Conservation (phyloP, 345 rosid genomes). For the Bretschneidera sinensis region DNA sequence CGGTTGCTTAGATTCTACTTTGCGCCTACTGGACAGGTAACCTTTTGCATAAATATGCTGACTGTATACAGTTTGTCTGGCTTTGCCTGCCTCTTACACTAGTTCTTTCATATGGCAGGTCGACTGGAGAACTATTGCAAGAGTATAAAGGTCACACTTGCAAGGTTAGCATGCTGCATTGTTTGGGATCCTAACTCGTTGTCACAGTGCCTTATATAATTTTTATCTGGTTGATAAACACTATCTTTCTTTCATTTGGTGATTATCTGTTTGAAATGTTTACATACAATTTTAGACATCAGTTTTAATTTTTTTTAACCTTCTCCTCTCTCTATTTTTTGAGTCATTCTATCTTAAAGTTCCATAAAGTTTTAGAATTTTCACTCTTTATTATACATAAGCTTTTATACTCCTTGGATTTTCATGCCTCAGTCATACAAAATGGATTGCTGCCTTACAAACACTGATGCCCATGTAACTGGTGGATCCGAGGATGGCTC, state of each 20-base stretch:
- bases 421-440: slow-evolving; percentile 65
- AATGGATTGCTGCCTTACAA: slow-evolving; percentile 89
- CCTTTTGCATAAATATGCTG: background rate
- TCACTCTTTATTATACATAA: background rate
- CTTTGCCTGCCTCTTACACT: slow-evolving; percentile 2
- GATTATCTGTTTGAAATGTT: background rate
- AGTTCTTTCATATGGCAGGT: slow-evolving; percentile 36
- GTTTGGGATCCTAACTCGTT: too few species aligned
- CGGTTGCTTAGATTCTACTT: slow-evolving; percentile 81
- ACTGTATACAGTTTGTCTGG: background rate
- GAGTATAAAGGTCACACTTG: slow-evolving; percentile 90
- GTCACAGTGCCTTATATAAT: too few species aligned
- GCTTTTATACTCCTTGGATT: slow-evolving; percentile 10
- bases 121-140: slow-evolving; percentile 83
- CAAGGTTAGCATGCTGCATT: slow-evolving; percentile 52
- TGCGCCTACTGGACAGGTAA: slow-evolving; percentile 85
- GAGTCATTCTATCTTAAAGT: background rate
- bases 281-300: background rate
- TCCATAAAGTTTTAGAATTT: slow-evolving; percentile 2
- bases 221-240: too few species aligned
- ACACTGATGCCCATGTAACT: slow-evolving; percentile 75
- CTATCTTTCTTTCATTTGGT: background rate
- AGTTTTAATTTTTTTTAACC: background rate
- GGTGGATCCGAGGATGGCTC: slow-evolving; percentile 97
- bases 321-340: background rate